These are phyloP conservation scores for Coelastrella sp. DNA, from an alignment of 139 green algal species.

Conservation along the genomic window DNA sequence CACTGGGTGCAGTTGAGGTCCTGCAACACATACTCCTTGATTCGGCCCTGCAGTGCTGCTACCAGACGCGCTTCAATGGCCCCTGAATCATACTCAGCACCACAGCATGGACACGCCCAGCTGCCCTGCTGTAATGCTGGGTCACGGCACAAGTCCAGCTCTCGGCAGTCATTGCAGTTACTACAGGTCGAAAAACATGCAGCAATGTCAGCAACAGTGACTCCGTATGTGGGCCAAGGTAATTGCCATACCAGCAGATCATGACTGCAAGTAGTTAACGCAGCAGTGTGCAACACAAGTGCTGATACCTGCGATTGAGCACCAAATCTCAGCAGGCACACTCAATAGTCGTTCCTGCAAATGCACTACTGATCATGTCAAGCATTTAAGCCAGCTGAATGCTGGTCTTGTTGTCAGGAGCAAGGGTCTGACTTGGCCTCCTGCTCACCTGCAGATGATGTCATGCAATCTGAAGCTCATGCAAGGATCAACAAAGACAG, in stretches of 20 bases:
- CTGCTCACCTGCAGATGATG: constrained; percentile 80
- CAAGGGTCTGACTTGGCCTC: no score
- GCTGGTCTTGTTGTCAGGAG: no score
- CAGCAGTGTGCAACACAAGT: no score
- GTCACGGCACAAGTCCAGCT: constrained; percentile 94
- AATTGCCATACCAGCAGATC: no score
- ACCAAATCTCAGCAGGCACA: no score
- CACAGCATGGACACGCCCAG: constrained; percentile 69
- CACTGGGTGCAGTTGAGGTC: constrained; percentile 90
- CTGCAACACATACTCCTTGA: constrained; percentile 85
- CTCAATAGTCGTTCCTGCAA: no score
- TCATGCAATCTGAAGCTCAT: constrained; percentile 86
- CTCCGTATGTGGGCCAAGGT: no score
- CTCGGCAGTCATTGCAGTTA: constrained; percentile 90
- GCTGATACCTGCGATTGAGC: no score
- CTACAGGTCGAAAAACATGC: constrained; percentile 44
- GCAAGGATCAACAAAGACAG: constrained; percentile 88
- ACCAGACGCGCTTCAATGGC: constrained; percentile 79
- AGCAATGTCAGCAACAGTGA: no score
- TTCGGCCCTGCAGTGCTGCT: constrained; percentile 58
- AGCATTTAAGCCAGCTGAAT: no score
- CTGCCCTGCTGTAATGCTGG: constrained; percentile 64
- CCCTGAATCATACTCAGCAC: constrained; percentile 68
- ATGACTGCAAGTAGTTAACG: no score
- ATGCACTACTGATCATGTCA: no score